Evolutionary conservation across 768 basidiomycete genomes (phyloP).

Genomic region (Pseudohyphozyma bogoriensis): DNA sequence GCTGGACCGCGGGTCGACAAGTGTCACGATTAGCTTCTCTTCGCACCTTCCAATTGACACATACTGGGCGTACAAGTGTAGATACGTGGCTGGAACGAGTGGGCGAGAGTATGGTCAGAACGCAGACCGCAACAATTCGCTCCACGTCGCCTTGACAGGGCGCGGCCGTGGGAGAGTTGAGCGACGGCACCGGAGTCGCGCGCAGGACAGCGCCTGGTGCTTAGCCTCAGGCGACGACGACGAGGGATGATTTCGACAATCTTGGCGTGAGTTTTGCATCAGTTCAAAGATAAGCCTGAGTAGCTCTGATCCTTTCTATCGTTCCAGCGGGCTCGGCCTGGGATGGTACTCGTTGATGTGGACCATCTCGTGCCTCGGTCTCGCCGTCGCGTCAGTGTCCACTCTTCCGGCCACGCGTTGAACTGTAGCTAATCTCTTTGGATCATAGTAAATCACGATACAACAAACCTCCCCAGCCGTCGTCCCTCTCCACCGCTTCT

Average conservation of each 20-base stretch:
- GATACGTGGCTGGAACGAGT: no score
- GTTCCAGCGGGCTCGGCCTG: not conserved
- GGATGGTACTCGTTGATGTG: conserved; percentile 56
- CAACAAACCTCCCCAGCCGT: conserved; percentile 53
- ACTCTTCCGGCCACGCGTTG: not conserved
- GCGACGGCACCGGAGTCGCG: not conserved
- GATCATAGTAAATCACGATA: conserved; percentile 61
- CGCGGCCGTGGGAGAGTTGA: not conserved
- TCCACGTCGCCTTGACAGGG: no score
- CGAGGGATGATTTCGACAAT: no score
- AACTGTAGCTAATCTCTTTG: not conserved
- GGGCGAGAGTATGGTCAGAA: no score
- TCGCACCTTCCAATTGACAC: no score
- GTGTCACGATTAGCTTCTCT: no score
- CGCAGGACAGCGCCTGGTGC: no score
- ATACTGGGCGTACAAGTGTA: no score
- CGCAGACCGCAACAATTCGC: no score
- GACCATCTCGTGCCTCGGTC: conserved; percentile 58
- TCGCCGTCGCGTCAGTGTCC: conserved; percentile 54
- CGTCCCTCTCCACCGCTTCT: conserved; percentile 39
- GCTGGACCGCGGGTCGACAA: no score
- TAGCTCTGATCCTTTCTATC: not conserved
- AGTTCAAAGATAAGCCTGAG: not conserved
- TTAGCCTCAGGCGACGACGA: no score
- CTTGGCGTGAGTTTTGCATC: not conserved